phyloP scores from a whole-genome alignment of 768 basidiomycete species.

The Tremella yokohamensis region DNA sequence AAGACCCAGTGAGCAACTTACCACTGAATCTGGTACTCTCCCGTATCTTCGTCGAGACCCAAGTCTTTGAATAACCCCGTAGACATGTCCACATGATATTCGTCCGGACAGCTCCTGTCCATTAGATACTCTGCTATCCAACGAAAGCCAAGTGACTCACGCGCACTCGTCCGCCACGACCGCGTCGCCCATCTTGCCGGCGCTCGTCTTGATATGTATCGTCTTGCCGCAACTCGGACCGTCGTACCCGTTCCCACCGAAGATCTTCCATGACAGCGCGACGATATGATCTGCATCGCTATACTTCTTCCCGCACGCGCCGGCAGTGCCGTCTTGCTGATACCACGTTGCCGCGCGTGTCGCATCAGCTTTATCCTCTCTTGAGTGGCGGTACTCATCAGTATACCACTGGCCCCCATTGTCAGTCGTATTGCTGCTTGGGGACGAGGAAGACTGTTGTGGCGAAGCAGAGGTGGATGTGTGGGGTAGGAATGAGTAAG shows the following conservation, averaged over 20 bases:
- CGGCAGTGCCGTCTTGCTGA: not conserved
- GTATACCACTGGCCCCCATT: not conserved
- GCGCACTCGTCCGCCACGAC: slow-evolving; percentile 4
- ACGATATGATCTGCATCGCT: slow-evolving; percentile 3
- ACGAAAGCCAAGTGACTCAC: not conserved
- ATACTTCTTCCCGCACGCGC: slow-evolving; percentile 1
- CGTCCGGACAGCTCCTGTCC: slow-evolving; percentile 1
- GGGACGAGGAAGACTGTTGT: too few species aligned
- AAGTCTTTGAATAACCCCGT: not conserved
- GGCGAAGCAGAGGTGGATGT: too few species aligned
- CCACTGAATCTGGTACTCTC: not conserved
- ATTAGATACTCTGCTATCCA: not conserved
- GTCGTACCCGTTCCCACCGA: slow-evolving; percentile 2
- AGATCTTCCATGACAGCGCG: slow-evolving; percentile 3
- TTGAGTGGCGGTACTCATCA: not conserved
- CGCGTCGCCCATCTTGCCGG: not conserved
- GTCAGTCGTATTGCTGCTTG: too few species aligned
- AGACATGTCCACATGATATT: not conserved
- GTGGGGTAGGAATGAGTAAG: too few species aligned
- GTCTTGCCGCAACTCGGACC: slow-evolving; percentile 2
- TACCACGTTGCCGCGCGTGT: slow-evolving; percentile 5
- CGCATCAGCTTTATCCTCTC: too few species aligned
- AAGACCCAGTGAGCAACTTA: not conserved
- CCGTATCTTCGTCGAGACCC: not conserved
- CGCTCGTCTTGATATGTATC: not conserved